Base-by-base conservation (phyloP, 495 filamentous ascomycete species). In the Aspergillus sclerotiicarbonarius region DNA sequence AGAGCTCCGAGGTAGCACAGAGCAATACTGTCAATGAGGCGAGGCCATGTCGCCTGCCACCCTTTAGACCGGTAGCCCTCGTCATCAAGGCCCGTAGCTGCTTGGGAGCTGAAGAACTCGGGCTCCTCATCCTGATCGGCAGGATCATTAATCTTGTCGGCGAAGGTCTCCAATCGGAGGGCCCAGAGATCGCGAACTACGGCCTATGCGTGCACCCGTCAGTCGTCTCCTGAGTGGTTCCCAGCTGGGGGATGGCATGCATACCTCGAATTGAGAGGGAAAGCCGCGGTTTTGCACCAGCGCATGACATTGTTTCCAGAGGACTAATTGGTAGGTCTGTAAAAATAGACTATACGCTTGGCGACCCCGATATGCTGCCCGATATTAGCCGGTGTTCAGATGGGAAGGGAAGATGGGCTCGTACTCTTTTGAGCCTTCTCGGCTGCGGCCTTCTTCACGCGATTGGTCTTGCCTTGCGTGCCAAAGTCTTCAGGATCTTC, bases 321-420 rank as follows among this genome's bases (percentile, higher is more conserved):
- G 72, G 30, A 98, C 83, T n/a, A 97, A 73, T 71, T 98, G 94
- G 53, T 90, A 84, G 62, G 82, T 86, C 68, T 93, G 86, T 37
- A 98, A 74, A 70, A 86, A 96, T n/a, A 96, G 80, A 58, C 88
- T 82, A 53, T 82, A 80, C 25, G 87, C 92, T 43, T 83, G 74
- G 48, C 77, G 76, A 51, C 90, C 91, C 8, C 73, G 68, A 51
- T 85, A 77, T 51, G 78, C 79, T 82, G 55, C 9, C 50, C 33
- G n/a, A 9, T 16, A 53, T 72, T 54, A 72, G 61, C 25, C 51
- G 47, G 39, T 15, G 37, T 13, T 51, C 5, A 47, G 10, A 46
- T 47, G 50, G 37, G 25, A 0, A 15, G 4, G 18, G 12, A 25
- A 7, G 10, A 46, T 30, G 9, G 44, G 41, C 46, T 58, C 66